Evolutionary conservation across 352 stramenopile genomes (phyloP), one percentile per base, ranked within the genome.

Genomic region (Phytophthora colocasiae): DNA sequence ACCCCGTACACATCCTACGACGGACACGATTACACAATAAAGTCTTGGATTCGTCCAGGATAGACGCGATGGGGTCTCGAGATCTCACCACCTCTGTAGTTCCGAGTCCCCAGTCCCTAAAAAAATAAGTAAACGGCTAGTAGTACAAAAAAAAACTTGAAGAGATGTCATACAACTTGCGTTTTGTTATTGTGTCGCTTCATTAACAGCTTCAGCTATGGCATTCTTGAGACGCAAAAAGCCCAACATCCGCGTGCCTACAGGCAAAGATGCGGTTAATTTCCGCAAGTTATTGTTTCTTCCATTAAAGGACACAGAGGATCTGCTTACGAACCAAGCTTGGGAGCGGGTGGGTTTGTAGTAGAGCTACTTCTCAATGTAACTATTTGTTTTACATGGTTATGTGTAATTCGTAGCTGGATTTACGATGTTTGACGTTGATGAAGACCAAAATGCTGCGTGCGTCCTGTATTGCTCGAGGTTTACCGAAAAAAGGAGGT

Each of bases 361-460:
- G 36, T 4, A 17, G 1, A 15, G 6, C 1, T 4, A 9, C 19
- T 2, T 7, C 6, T 32, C 9, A 10, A 15, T 39, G 29, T 7
- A 38, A 14, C 39, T 26, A 45, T 26, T 27, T 12, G 5, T 15
- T 27, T 26, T 0, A 41, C 36, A 6, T 41, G 36, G n/a, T 64
- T 4, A 19, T 53, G 14, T 40, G 8, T 31, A 19, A 14, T 44
- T 47, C 9, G 58, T 24, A 95, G 85, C 63, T 95, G 19, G 87
- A 95, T 61, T 34, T 93, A 40, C 78, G 85, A 80, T 95, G 87
- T 32, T 51, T 95, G 45, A 86, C 81, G 29, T 75, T 95, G 1
- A 90, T 95, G 80, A 92, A 95, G 69, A 83, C 74, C 55, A 93
- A 93, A 54, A 93, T 93, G 79, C 69, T 93, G 55, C 83, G 82